A percentile compares a stretch with the other conserved stretches of the same genome.
Conservation (phyloP, 208 protist species). For the Borovskyia barvae region DNA sequence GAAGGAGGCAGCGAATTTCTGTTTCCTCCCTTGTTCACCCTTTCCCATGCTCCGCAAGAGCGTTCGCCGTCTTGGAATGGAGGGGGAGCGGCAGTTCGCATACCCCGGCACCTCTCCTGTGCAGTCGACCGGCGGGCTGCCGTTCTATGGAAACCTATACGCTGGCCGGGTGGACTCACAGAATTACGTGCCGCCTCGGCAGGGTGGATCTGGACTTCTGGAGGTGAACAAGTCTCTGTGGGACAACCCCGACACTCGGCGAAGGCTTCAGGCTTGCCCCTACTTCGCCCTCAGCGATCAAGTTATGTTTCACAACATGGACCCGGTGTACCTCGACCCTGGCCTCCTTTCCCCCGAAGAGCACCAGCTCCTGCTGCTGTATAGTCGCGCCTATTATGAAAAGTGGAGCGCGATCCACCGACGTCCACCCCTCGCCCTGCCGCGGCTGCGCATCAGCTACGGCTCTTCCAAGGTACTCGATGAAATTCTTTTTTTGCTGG, state of each 20-base stretch:
- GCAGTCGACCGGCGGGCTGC: slow-evolving; percentile 58
- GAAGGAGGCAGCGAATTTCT: no score
- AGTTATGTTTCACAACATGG: slow-evolving; percentile 89
- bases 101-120: slow-evolving; percentile 53
- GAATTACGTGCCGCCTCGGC: slow-evolving; percentile 63
- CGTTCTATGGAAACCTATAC: slow-evolving; percentile 88
- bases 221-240: slow-evolving; percentile 51
- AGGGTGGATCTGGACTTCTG: slow-evolving; percentile 55
- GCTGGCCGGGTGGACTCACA: slow-evolving; percentile 73
- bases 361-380: slow-evolving; percentile 84
- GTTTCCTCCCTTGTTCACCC: neutral
- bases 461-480: slow-evolving; percentile 54
- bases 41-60: slow-evolving; percentile 28
- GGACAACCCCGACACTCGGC: slow-evolving; percentile 57
- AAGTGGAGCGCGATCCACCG: slow-evolving; percentile 74
- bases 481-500: slow-evolving; percentile 60
- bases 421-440: slow-evolving; percentile 43
- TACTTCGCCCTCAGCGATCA: slow-evolving; percentile 90
- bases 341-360: slow-evolving; percentile 79
- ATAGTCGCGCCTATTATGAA: slow-evolving; percentile 84
- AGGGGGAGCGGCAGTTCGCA: slow-evolving; percentile 64
- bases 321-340: slow-evolving; percentile 79
- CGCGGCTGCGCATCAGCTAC: slow-evolving; percentile 69
- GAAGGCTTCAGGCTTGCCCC: slow-evolving; percentile 66
- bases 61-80: slow-evolving; percentile 38